Base-by-base conservation (phyloP, 225 moss, liverwort and hornwort genomes). In the Sphagnum tenellum region DNA sequence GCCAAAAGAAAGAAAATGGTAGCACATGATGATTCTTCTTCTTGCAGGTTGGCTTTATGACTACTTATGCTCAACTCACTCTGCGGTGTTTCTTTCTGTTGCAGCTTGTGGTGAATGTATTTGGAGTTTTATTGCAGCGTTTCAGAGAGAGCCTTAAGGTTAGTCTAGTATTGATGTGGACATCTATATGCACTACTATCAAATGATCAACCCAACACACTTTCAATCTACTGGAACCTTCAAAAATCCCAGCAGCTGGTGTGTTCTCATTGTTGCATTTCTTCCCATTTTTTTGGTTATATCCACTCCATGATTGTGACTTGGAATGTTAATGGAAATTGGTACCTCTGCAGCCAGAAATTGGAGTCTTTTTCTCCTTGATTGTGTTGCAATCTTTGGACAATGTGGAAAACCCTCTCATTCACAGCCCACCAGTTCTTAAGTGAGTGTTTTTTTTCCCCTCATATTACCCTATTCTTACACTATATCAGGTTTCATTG, bases 91-190 rank as follows among this genome's bases (percentile, higher is more conserved):
- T 29, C 61, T 69, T 65, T 29, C 29, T 29, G 44, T 56, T 77
- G 82, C 80, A 94, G 91, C 82, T 86, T 57, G 83, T 88, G 10
- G 86, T 80, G 64, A 88, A 87, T 65, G 91, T 95, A 72, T 95
- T 86, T 71, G 60, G 77, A 50, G 69, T 89, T 63, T 79, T 95
- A 65, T 62, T 95, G 48, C 73, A 86, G 29, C 86, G 91, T 58
- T 95, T 95, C 73, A 78, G 91, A 67, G 88, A 95, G 67, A 89
- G 91, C 74, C 86, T 95, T 47, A 95, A 94, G 90, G 93, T 88
- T 79, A 45, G 13, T 57, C 49, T 29, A 51, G 13, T 0, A 61
- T 51, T 10, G 49, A 29, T 29, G 29, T 29, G 29, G 29, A 29
- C 29, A 29, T 29, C 29, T 29, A 29, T 29, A 29, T 29, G 29